A percentile compares a stretch with the other conserved stretches of the same genome.
These are phyloP conservation scores for Solanum lycopersicoides DNA, from an alignment of 257 asterid species.

Conservation along the genomic window DNA sequence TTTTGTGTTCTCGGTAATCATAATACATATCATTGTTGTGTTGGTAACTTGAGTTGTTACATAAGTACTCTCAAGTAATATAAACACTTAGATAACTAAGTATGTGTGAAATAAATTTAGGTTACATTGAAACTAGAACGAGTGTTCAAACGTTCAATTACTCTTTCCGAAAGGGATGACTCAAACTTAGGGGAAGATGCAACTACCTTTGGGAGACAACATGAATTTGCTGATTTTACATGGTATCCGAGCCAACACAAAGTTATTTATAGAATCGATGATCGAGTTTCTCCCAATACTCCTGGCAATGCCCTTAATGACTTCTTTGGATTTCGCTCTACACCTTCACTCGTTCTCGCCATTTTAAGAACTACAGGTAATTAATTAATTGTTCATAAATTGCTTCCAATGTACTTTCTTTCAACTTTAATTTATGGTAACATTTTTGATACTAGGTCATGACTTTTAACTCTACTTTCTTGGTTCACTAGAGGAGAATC, in stretches of 20 bases:
- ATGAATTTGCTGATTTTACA: slow-evolving; percentile 15
- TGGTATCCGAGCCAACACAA: slow-evolving; percentile 15
- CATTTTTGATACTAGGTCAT: background rate
- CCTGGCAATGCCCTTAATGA: slow-evolving; percentile 11
- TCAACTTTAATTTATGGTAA: background rate
- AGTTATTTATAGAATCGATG: slow-evolving; percentile 5
- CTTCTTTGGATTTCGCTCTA: slow-evolving; percentile 7
- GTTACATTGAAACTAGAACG: slow-evolving; percentile 10
- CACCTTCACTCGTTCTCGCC: background rate
- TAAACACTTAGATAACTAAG: too few species aligned
- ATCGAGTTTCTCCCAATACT: background rate
- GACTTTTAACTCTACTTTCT: background rate
- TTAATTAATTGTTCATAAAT: background rate
- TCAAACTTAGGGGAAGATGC: slow-evolving; percentile 4
- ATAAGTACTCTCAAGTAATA: background rate
- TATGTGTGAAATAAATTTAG: background rate
- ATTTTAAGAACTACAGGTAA: slow-evolving; percentile 3
- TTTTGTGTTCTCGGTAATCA: too few species aligned
- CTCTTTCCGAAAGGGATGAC: background rate
- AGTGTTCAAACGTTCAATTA: slow-evolving; percentile 13
- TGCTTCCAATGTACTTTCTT: background rate
- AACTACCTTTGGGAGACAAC: slow-evolving; percentile 1
- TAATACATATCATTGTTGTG: too few species aligned
- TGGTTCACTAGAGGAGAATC: slow-evolving; percentile 10
- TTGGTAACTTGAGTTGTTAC: too few species aligned